Evolutionary conservation across 768 basidiomycete species (phyloP).

Genomic region (Tulasnella sp.): DNA sequence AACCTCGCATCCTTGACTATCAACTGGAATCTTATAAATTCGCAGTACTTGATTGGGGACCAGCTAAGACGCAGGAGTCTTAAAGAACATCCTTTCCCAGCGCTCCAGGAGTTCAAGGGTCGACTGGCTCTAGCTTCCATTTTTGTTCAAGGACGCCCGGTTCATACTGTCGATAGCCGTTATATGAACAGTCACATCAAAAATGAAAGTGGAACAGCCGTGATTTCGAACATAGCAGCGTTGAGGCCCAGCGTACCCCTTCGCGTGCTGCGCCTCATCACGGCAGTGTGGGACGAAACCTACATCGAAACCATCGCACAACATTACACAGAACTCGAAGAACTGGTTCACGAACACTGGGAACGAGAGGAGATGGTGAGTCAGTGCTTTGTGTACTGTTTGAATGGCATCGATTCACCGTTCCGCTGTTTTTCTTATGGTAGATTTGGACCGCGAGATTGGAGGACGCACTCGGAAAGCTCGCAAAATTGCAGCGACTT

Average conservation of each 20-base stretch:
- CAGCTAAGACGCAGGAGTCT: not conserved
- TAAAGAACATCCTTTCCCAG: not conserved
- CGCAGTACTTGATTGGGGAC: not conserved
- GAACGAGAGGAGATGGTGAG: not conserved
- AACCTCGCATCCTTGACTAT: not conserved
- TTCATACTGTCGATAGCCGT: not conserved
- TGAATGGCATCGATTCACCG: not conserved
- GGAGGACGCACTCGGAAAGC: not conserved
- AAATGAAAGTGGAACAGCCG: too few species aligned
- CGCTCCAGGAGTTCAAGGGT: not conserved
- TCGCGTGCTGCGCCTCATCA: not conserved
- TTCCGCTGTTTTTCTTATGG: not conserved
- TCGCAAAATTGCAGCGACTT: not conserved
- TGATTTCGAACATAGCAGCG: not conserved
- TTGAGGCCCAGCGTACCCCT: not conserved
- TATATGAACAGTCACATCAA: too few species aligned
- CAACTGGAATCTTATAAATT: not conserved
- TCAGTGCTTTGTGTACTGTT: not conserved
- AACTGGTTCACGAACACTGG: not conserved
- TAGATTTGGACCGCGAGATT: not conserved
- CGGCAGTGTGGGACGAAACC: not conserved
- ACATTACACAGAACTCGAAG: not conserved
- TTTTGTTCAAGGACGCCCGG: not conserved
- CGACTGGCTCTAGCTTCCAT: not conserved
- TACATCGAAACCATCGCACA: not conserved